A percentile compares a stretch with the other conserved stretches of the same genome.
phyloP scores from a whole-genome alignment of 768 basidiomycete species.

The Brasilioporus rufonigricans region DNA sequence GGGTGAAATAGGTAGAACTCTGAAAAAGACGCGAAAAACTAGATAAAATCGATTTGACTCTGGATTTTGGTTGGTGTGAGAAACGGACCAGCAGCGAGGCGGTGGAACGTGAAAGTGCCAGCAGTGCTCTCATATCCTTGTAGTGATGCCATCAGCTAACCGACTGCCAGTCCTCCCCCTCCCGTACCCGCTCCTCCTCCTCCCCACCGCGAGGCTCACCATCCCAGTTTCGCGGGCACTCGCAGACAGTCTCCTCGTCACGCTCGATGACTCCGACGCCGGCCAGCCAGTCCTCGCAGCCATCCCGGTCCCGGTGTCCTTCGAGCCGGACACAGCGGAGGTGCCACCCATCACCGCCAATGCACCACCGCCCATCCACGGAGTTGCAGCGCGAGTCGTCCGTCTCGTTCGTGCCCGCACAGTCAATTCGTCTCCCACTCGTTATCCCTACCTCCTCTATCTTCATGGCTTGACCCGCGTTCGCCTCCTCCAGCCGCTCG shows the following conservation, averaged over 20 bases:
- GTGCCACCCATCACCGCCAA: not conserved
- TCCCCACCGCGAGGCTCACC: slow-evolving; percentile 69
- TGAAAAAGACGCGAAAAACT: slow-evolving; percentile 60
- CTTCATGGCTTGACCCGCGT: slow-evolving; percentile 72
- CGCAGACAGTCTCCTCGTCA: slow-evolving; percentile 62
- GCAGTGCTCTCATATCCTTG: not conserved
- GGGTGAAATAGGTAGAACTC: slow-evolving; percentile 64
- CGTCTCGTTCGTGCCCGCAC: slow-evolving; percentile 66
- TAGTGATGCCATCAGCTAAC: slow-evolving; percentile 24
- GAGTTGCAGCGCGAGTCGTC: slow-evolving; percentile 68
- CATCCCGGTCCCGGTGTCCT: slow-evolving; percentile 45
- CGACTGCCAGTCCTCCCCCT: slow-evolving; percentile 70
- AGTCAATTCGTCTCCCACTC: slow-evolving; percentile 28
- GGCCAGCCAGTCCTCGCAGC: slow-evolving; percentile 66
- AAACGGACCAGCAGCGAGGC: not conserved
- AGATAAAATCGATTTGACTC: slow-evolving; percentile 28
- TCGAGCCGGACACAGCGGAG: slow-evolving; percentile 16
- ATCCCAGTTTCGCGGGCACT: slow-evolving; percentile 60
- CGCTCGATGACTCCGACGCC: slow-evolving; percentile 67
- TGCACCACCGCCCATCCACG: slow-evolving; percentile 49
- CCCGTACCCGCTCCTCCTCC: slow-evolving; percentile 67
- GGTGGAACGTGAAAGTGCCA: not conserved
- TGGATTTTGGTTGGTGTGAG: not conserved
- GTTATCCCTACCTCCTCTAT: slow-evolving; percentile 65
- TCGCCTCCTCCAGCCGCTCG: slow-evolving; percentile 45